Percentiles rank a stretch among this genome's conserved stretches.
Conservation (phyloP, 345 rosid species). For the Eucalyptus urophylla region DNA sequence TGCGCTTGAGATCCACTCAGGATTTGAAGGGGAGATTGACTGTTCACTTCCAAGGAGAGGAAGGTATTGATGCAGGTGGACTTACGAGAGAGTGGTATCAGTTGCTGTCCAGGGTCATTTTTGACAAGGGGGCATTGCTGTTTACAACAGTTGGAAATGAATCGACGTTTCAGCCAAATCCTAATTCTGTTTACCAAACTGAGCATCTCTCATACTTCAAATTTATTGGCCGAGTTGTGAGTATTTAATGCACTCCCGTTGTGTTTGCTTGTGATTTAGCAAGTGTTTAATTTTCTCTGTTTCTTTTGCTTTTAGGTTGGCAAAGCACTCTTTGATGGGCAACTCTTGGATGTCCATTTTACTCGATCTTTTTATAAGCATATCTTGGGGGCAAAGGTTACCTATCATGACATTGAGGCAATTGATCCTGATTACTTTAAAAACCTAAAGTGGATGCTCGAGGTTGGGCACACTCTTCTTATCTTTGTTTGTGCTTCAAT, state of each 20-base stretch:
- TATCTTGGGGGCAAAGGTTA: slow-evolving; percentile 81
- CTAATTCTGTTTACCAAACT: slow-evolving; percentile 92
- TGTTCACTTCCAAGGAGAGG: slow-evolving; percentile 95
- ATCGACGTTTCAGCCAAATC: slow-evolving; percentile 96
- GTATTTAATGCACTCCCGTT: slow-evolving; percentile 6
- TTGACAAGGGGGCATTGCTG: slow-evolving; percentile 90
- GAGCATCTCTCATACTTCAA: slow-evolving; percentile 98
- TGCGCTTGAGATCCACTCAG: slow-evolving; percentile 71
- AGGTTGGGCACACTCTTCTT: slow-evolving; percentile 30
- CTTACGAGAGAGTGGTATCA: slow-evolving; percentile 99
- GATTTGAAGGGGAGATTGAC: slow-evolving; percentile 93
- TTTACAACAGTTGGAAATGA: slow-evolving; percentile 98
- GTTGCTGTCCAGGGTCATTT: slow-evolving; percentile 84
- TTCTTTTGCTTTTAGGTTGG: slow-evolving; percentile 54
- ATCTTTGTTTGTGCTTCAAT: neutral
- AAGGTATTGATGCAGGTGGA: slow-evolving; percentile 99
- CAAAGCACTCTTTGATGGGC: slow-evolving; percentile 93
- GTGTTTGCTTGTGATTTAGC: neutral
- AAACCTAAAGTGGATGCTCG: slow-evolving; percentile 94
- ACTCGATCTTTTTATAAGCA: slow-evolving; percentile 98
- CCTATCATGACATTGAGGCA: slow-evolving; percentile 95
- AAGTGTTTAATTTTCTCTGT: neutral
- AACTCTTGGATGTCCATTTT: slow-evolving; percentile 91
- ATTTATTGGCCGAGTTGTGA: slow-evolving; percentile 94
- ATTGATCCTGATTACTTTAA: slow-evolving; percentile 89